Base-by-base conservation (phyloP, 495 filamentous ascomycete species). In the Terfezia boudieri region DNA sequence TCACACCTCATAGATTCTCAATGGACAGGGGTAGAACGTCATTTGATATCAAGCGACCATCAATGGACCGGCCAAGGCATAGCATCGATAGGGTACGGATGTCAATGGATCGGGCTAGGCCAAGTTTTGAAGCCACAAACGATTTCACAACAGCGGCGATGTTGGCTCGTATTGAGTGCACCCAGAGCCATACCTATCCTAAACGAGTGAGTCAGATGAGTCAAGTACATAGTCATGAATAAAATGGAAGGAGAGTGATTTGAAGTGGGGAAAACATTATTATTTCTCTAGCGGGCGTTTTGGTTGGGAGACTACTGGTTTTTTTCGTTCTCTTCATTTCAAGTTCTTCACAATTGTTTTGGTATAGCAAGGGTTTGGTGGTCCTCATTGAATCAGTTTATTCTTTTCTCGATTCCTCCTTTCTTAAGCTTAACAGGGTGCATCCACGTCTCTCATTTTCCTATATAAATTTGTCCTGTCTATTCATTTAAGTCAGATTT, bases 111-210 rank as follows among this genome's bases (percentile, higher is more conserved):
- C 73, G 79, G 5, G 72, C 83, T 26, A 72, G 84, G 58, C 78
- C 78, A 32, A 87, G 82, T 65, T 90, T 83, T 61, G 89, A 94
- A 69, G 74, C 75, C 9, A 86, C 79, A 62, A 84, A 81, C 60
- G 90, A 96, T 58, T 94, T 94, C 62, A 90, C 87, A 9, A 85
- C 82, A 10, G 87, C 86, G 26, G 84, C 84, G 36, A 74, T 86
- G 67, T 72, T 94, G 54, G 80, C 81, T 53, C 73, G 87, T 56
- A 74, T 94, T 61, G 90, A 98, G 70, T 86, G 41, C 17, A 14
- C 41, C 17, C 26, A 81, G 10, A 77, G 74, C 50, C 74, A 79
- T 52, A 77, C 74, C 12, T 46, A 46, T 4, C 61, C 57, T 51
- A 43, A 49, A 12, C 43, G 35, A 9, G 10, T 49, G 10, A 37